Conservation (phyloP, 805 yeast species). For the Saccharomyces paradoxus region DNA sequence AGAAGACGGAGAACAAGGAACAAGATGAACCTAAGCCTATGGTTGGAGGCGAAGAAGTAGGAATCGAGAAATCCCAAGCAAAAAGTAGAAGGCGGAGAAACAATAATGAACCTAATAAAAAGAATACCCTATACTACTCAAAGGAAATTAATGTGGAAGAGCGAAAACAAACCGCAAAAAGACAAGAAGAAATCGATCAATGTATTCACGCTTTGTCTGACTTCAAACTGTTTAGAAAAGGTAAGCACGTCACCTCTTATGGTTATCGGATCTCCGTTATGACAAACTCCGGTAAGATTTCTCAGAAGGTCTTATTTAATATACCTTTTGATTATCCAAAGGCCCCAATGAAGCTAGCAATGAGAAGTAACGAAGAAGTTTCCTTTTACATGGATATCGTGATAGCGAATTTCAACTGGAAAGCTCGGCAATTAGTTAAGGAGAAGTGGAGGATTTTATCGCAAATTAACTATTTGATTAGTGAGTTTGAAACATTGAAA, state of each 20-base stretch:
- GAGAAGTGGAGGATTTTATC: constrained; percentile 13
- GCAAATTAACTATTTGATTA: constrained; percentile 20
- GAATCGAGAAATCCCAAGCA: background rate
- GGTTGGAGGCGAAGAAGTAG: background rate
- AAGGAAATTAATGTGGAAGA: background rate
- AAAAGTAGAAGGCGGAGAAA: background rate
- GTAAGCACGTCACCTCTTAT: constrained; percentile 17
- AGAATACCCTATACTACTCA: background rate
- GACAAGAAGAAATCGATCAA: constrained; percentile 15
- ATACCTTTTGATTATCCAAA: constrained; percentile 24
- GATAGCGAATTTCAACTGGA: constrained; percentile 18
- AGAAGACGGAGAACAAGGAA: background rate
- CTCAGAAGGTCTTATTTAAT: constrained; percentile 10
- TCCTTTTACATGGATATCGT: constrained; percentile 3
- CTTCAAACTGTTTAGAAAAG: constrained; percentile 17
- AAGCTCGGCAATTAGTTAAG: constrained; percentile 10
- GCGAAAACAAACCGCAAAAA: background rate
- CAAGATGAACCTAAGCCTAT: background rate
- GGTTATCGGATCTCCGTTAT: constrained; percentile 9
- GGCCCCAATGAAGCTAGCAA: constrained; percentile 14
- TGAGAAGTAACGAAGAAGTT: constrained; percentile 2
- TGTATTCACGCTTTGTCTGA: constrained; percentile 13
- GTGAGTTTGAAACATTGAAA: constrained; percentile 11
- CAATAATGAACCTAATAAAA: background rate
- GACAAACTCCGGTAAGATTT: constrained; percentile 2